Percentiles rank a stretch among this genome's conserved stretches.
Evolutionary conservation across 2,329 filamentous ascomycete genomes (phyloP).

Genomic region (Anisogramma anomala): DNA sequence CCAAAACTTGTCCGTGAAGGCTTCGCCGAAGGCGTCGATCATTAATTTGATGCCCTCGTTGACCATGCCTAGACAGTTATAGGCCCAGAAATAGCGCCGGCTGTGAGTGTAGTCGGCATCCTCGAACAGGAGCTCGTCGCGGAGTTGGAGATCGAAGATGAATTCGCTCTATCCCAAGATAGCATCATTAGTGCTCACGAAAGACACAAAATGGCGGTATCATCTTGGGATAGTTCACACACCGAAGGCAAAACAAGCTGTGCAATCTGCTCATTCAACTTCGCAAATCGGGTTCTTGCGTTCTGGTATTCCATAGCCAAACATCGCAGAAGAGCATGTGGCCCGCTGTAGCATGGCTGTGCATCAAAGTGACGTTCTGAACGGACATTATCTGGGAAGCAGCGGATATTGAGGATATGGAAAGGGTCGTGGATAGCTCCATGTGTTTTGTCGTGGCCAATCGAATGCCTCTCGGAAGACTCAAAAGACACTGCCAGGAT

Average conservation of each 20-base stretch:
- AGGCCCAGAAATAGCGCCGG: constrained; percentile 51
- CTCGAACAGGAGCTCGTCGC: constrained; percentile 49
- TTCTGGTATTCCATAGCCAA: constrained; percentile 49
- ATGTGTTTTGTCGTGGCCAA: constrained; percentile 31
- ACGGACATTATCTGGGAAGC: constrained; percentile 47
- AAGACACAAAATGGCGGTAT: neutral
- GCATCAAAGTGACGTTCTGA: constrained; percentile 42
- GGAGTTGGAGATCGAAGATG: constrained; percentile 44
- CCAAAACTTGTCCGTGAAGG: constrained; percentile 49
- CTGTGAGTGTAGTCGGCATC: constrained; percentile 50
- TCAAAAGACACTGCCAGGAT: constrained; percentile 46
- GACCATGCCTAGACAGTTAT: constrained; percentile 47
- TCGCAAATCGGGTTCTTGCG: constrained; percentile 44
- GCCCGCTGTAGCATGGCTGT: constrained; percentile 44
- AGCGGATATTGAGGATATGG: constrained; percentile 48
- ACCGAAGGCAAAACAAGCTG: constrained; percentile 48
- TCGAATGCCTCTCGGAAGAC: constrained; percentile 40
- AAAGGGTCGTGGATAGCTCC: constrained; percentile 47
- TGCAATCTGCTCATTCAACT: constrained; percentile 45
- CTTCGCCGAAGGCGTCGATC: constrained; percentile 43
- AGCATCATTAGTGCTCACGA: neutral
- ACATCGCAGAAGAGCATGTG: constrained; percentile 48
- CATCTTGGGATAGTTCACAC: constrained; percentile 7
- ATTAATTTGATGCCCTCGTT: constrained; percentile 49
- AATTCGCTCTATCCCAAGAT: constrained; percentile 31